Percentiles rank a stretch among this genome's conserved stretches.
Evolutionary conservation across 1,139 yeast genomes (phyloP).

Genomic region (Suhomyces yuchorum): DNA sequence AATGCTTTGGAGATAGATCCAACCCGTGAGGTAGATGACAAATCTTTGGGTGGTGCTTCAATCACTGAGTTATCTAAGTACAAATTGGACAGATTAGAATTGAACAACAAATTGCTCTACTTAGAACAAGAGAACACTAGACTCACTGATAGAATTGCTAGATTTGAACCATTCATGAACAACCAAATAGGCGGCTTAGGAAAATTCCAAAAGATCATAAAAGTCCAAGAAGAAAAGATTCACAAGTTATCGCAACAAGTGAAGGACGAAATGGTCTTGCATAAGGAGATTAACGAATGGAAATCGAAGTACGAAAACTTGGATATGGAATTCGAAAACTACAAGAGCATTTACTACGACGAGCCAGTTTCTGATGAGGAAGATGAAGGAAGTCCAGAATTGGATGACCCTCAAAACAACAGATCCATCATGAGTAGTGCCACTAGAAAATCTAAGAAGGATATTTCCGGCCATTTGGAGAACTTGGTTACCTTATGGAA

Average conservation of each 20-base stretch:
- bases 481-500: slow-evolving; percentile 43
- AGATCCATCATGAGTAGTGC: slow-evolving; percentile 34
- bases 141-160: slow-evolving; percentile 42
- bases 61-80: slow-evolving; percentile 41
- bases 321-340: slow-evolving; percentile 47
- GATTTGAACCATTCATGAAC: slow-evolving; percentile 58
- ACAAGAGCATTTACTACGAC: slow-evolving; percentile 39
- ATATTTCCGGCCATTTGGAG: slow-evolving; percentile 44
- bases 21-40: slow-evolving; percentile 15
- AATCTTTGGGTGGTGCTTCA: slow-evolving; percentile 17
- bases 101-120: slow-evolving; percentile 48
- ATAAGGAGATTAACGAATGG: slow-evolving; percentile 51
- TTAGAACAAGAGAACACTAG: slow-evolving; percentile 49
- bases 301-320: slow-evolving; percentile 48
- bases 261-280: slow-evolving; percentile 46
- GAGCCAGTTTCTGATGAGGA: slow-evolving; percentile 37
- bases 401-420: slow-evolving; percentile 16
- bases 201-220: slow-evolving; percentile 55
- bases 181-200: slow-evolving; percentile 57
- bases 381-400: slow-evolving; percentile 20
- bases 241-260: slow-evolving; percentile 43
- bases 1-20: slow-evolving; percentile 27
- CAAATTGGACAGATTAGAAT: slow-evolving; percentile 46
- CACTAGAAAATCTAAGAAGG: slow-evolving; percentile 31
- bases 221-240: slow-evolving; percentile 54